phyloP scores from a whole-genome alignment of 1,284 basidiomycete species.

The Cryptococcus sp. region DNA sequence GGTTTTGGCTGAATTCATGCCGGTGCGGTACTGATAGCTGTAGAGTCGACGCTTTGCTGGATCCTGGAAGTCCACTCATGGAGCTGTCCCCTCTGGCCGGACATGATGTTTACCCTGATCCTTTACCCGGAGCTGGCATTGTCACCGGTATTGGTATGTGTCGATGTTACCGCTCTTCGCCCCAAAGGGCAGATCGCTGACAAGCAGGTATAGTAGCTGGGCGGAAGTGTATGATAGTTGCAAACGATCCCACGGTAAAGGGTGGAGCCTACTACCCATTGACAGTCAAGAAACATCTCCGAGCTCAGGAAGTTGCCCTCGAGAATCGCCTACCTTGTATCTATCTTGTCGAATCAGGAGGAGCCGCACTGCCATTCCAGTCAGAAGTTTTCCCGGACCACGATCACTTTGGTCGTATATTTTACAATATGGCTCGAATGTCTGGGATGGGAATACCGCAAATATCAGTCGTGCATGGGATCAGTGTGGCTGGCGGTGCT shows the following conservation, averaged over 20 bases:
- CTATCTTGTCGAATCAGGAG: slow-evolving; percentile 93
- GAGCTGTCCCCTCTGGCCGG: slow-evolving; percentile 83
- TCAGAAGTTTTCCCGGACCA: slow-evolving; percentile 63
- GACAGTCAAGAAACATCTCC: slow-evolving; percentile 91
- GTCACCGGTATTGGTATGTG: slow-evolving; percentile 76
- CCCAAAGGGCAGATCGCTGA: neutral
- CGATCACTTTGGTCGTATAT: slow-evolving; percentile 92
- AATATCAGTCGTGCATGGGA: slow-evolving; percentile 88
- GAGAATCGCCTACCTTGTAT: slow-evolving; percentile 88
- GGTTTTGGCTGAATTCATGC: slow-evolving; percentile 7
- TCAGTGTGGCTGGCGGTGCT: slow-evolving; percentile 69
- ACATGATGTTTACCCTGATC: slow-evolving; percentile 77
- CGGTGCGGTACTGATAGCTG: neutral
- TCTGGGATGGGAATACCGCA: slow-evolving; percentile 86
- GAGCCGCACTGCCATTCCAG: slow-evolving; percentile 87
- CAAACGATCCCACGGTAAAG: slow-evolving; percentile 92
- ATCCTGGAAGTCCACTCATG: slow-evolving; percentile 83
- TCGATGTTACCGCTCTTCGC: neutral
- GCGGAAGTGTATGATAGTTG: slow-evolving; percentile 79
- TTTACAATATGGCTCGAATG: slow-evolving; percentile 90
- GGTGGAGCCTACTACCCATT: slow-evolving; percentile 90
- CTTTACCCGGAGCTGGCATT: slow-evolving; percentile 81
- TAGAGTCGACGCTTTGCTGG: slow-evolving; percentile 65
- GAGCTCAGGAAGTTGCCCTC: slow-evolving; percentile 86
- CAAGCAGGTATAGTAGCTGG: slow-evolving; percentile 57